Base-by-base conservation (phyloP, 768 basidiomycete species). In the Crassisporium funariophilum region DNA sequence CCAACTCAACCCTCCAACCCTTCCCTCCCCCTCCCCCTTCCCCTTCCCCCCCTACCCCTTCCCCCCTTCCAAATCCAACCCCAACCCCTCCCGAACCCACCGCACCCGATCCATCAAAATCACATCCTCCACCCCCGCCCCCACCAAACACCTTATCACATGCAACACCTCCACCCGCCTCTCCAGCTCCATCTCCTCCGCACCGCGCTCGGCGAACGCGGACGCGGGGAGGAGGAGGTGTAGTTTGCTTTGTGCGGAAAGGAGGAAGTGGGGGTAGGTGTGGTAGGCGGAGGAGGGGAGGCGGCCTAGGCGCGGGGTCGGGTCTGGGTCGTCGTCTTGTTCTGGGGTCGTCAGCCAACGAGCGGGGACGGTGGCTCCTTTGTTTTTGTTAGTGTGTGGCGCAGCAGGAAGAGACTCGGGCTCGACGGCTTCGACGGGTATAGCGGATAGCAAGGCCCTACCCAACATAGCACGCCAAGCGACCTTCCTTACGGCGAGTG, bases 391-490 rank as follows among this genome's bases (percentile, higher is more conserved):
- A n/a, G n/a, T n/a, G n/a, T n/a, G n/a, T n/a, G n/a, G n/a, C n/a
- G n/a, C n/a, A n/a, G n/a, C n/a, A n/a, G n/a, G n/a, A n/a, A n/a
- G n/a, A n/a, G n/a, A n/a, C n/a, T n/a, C n/a, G n/a, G n/a, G 10
- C 13, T 19, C 36, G 36, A 12, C 36, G 36, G 5, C 36, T 17
- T 21, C 29, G 22, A 38, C 9, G 9, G 52, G 46, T 5, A 17
- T 40, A 3, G 49, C 46, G 16, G 25, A 24, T 21, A 52, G 39
- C 8, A 65, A 46, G 3, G 56, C 49, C 10, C 42, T 57, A 17
- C 52, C 54, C 1, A 89, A 65, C 22, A 88, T 67, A 0, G 86
- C 87, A 9, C 88, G 75, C 77, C 84, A 91, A 9, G 81, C 78
- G 36, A 88, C 78, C 59, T 90, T 90, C 15, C 81, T 75, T 35